phyloP scores from a whole-genome alignment of 1,284 basidiomycete genomes.

The Rhodofomes roseus region DNA sequence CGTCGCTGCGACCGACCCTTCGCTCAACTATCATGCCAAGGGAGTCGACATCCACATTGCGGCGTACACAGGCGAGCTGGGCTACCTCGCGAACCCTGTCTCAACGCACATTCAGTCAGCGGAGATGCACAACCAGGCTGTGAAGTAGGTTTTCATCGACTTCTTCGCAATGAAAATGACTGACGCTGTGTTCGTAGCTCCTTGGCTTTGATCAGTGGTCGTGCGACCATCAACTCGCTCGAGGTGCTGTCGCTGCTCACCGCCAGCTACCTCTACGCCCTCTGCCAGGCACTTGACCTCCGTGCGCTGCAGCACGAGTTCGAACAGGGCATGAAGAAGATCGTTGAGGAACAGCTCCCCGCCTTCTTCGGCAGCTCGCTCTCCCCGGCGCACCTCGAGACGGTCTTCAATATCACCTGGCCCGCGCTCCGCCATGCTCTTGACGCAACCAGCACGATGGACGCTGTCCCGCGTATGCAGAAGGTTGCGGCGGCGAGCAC shows the following conservation, averaged over 20 bases:
- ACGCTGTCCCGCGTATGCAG: conserved; percentile 60
- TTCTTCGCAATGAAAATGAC: conserved; percentile 1
- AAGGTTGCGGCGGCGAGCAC: conserved; percentile 62
- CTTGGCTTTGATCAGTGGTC: conserved; percentile 75
- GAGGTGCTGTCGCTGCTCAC: conserved; percentile 75
- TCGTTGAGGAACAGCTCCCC: conserved; percentile 49
- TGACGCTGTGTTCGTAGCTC: conserved; percentile 45
- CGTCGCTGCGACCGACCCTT: conserved; percentile 79
- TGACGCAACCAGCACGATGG: conserved; percentile 68
- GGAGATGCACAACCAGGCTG: conserved; percentile 86
- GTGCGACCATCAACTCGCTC: conserved; percentile 72
- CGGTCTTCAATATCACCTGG: conserved; percentile 35
- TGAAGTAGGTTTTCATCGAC: conserved; percentile 56
- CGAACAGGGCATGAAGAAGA: conserved; percentile 42
- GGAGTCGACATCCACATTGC: conserved; percentile 85
- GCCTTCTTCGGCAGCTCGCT: conserved; percentile 43
- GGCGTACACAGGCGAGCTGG: conserved; percentile 79
- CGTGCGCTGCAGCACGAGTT: conserved; percentile 71
- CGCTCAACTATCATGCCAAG: conserved; percentile 81
- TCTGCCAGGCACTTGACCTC: conserved; percentile 81
- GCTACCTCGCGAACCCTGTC: conserved; percentile 80
- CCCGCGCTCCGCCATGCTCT: conserved; percentile 47
- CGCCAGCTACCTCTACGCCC: conserved; percentile 71
- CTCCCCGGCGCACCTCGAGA: conserved; percentile 27
- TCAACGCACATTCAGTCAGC: conserved; percentile 83